phyloP scores from a whole-genome alignment of 495 filamentous ascomycete species.

The Penicillium coffeae region DNA sequence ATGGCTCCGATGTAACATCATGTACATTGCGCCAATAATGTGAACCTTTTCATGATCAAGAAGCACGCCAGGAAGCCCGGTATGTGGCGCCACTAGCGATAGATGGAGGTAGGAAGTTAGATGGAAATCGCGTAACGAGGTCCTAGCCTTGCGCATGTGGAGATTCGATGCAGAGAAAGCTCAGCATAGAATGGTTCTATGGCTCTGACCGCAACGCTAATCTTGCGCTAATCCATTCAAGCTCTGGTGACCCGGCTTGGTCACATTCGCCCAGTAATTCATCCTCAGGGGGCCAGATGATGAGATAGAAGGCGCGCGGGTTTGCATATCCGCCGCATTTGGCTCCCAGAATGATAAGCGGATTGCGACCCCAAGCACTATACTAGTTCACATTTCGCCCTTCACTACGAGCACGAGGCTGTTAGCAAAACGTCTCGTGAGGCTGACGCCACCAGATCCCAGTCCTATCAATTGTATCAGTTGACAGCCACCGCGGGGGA shows the following conservation, averaged over 20 bases:
- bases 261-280: neutral
- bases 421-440: too few species aligned
- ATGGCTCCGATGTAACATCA: constrained; percentile 12
- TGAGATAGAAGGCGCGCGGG: neutral
- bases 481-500: neutral
- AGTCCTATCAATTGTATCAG: neutral
- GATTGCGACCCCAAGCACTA: too few species aligned
- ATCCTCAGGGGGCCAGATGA: neutral
- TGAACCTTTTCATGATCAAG: neutral
- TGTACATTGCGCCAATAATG: neutral
- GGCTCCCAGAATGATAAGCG: too few species aligned
- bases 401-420: too few species aligned
- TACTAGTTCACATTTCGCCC: too few species aligned
- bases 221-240: neutral
- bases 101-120: neutral
- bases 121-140: neutral
- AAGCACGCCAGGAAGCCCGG: neutral
- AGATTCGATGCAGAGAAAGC: neutral
- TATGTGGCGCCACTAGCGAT: constrained; percentile 12
- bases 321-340: too few species aligned
- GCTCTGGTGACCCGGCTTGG: neutral
- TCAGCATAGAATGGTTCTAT: neutral
- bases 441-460: neutral
- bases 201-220: neutral
- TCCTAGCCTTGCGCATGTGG: neutral